Evolutionary conservation across 441 rosid species (phyloP).

Genomic region (Hypseocharis bilobata): DNA sequence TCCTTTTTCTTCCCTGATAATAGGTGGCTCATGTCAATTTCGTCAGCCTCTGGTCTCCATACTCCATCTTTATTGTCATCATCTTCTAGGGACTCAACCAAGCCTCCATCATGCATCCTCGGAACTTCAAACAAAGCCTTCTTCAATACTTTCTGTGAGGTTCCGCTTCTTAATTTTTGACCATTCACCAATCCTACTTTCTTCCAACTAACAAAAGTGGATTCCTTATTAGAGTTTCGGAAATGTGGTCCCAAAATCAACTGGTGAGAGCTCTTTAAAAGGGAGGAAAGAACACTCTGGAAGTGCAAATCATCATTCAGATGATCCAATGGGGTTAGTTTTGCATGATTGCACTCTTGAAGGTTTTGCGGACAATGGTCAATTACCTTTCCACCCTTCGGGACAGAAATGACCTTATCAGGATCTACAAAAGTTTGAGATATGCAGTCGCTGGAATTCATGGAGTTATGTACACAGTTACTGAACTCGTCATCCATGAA

Average conservation of each 20-base stretch:
- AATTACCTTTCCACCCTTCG: conserved; percentile 24
- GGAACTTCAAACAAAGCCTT: conserved; percentile 67
- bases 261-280: conserved; percentile 56
- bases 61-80: conserved; percentile 26
- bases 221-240: conserved; percentile 35
- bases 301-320: conserved; percentile 54
- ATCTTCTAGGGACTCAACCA: conserved; percentile 32
- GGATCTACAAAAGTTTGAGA: conserved; percentile 59
- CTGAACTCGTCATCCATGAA: conserved; percentile 63
- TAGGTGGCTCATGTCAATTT: conserved; percentile 33
- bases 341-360: conserved; percentile 31
- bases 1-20: conserved; percentile 46
- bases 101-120: conserved; percentile 35
- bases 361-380: conserved; percentile 32
- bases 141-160: conserved; percentile 53
- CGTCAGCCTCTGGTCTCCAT: conserved; percentile 47
- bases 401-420: conserved; percentile 28
- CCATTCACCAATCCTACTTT: conserved; percentile 26
- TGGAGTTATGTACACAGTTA: conserved; percentile 48
- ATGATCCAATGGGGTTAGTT: conserved; percentile 29
- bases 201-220: conserved; percentile 64
- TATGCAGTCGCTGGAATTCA: conserved; percentile 65
- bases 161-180: conserved; percentile 20
- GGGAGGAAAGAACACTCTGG: conserved; percentile 52
- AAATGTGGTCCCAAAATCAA: conserved; percentile 43